A percentile compares a stretch with the other conserved stretches of the same genome.
Conservation (phyloP, 2,329 filamentous ascomycete genomes). For the Diaporthe ilicicola region DNA sequence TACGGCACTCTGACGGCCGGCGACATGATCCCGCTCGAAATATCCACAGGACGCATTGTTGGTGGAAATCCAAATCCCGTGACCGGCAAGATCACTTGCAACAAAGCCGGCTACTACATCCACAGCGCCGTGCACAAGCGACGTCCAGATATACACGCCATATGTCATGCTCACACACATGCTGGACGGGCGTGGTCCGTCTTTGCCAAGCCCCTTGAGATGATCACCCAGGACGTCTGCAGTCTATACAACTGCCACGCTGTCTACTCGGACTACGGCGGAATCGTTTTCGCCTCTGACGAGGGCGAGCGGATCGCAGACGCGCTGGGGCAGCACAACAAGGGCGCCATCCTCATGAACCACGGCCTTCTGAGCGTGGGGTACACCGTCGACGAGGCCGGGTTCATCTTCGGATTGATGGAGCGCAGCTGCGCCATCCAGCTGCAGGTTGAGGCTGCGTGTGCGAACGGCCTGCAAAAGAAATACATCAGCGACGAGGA, state of each 20-base stretch:
- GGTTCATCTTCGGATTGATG: slow-evolving; percentile 73
- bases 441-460: slow-evolving; percentile 72
- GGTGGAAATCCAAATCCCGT: slow-evolving; percentile 67
- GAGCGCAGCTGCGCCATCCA: slow-evolving; percentile 76
- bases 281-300: slow-evolving; percentile 65
- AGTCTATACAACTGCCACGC: slow-evolving; percentile 70
- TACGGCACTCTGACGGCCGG: slow-evolving; percentile 72
- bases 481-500: slow-evolving; percentile 49
- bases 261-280: slow-evolving; percentile 67
- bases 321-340: slow-evolving; percentile 66
- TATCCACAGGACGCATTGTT: slow-evolving; percentile 64
- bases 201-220: slow-evolving; percentile 72
- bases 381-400: slow-evolving; percentile 76
- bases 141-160: slow-evolving; percentile 69
- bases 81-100: slow-evolving; percentile 53
- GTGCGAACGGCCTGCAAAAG: slow-evolving; percentile 53
- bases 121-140: slow-evolving; percentile 75
- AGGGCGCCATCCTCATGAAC: slow-evolving; percentile 72
- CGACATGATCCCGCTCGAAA: slow-evolving; percentile 74
- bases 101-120: slow-evolving; percentile 75
- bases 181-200: slow-evolving; percentile 73
- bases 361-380: slow-evolving; percentile 79
- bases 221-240: slow-evolving; percentile 74
- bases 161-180: slow-evolving; percentile 74
- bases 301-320: slow-evolving; percentile 72